A percentile compares a stretch with the other conserved stretches of the same genome.
Evolutionary conservation across 495 filamentous ascomycete genomes (phyloP).

Genomic region (Penicillium coffeae): DNA sequence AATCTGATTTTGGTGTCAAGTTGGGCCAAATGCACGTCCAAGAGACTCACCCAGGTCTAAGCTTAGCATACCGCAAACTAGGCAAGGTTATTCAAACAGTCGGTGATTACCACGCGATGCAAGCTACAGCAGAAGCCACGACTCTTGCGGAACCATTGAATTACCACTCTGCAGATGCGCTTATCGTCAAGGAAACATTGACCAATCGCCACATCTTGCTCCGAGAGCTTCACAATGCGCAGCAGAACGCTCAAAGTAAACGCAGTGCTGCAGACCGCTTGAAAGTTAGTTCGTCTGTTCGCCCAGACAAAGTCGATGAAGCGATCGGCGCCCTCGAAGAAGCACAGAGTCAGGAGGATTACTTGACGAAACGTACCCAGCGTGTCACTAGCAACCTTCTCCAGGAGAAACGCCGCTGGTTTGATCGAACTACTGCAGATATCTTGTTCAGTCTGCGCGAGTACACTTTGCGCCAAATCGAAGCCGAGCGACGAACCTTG

Average conservation of each 20-base stretch:
- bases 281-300: slow-evolving; percentile 76
- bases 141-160: slow-evolving; percentile 90
- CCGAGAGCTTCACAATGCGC: slow-evolving; percentile 84
- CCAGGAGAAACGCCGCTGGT: slow-evolving; percentile 87
- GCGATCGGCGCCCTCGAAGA: slow-evolving; percentile 86
- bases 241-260: slow-evolving; percentile 73
- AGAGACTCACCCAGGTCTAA: slow-evolving; percentile 83
- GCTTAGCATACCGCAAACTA: slow-evolving; percentile 89
- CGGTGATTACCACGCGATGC: slow-evolving; percentile 94
- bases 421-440: slow-evolving; percentile 77
- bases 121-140: slow-evolving; percentile 94
- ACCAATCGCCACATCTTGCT: slow-evolving; percentile 99
- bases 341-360: slow-evolving; percentile 71
- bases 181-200: slow-evolving; percentile 98
- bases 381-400: slow-evolving; percentile 86
- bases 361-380: slow-evolving; percentile 76
- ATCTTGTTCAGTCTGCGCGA: slow-evolving; percentile 78
- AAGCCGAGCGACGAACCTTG: slow-evolving; percentile 87
- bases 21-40: slow-evolving; percentile 78
- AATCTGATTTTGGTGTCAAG: slow-evolving; percentile 91
- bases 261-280: slow-evolving; percentile 82
- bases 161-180: slow-evolving; percentile 93
- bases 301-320: slow-evolving; percentile 93
- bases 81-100: slow-evolving; percentile 88
- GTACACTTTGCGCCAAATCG: slow-evolving; percentile 91